Evolutionary conservation across 164 flowering plant genomes (phyloP), one percentile per base, ranked within the genome.

Genomic region (Malania oleifera): DNA sequence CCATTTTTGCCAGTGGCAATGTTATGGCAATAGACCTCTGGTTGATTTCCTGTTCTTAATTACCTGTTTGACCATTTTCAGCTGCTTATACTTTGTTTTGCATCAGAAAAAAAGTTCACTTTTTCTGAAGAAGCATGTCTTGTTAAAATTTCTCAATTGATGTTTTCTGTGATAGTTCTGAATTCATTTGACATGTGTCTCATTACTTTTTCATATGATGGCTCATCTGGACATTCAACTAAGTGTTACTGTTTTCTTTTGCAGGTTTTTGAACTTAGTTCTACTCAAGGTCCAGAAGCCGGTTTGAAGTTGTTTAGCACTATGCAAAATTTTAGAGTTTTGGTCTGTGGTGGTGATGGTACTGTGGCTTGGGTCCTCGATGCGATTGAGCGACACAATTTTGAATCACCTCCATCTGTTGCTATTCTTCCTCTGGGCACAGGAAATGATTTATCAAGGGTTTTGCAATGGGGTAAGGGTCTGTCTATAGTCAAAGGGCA

Each of bases 271-370:
- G 90, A 84, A 64, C 67, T 84, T 43, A 67, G 78, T 67, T 63
- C 83, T 53, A 68, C 77, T 39, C 81, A 81, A 54, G 86, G 90
- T 11, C 90, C 89, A 35, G 89, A 87, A 45, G 76, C 63, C 58
- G 86, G 90, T 57, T 73, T 87, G 60, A 67, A 77, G 61, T 54
- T 87, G 66, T 84, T 84, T 56, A 70, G 72, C 23, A 34, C 63
- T 52, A 75, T 82, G 49, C 82, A 59, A 28, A 75, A 84, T 57
- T 87, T 84, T 58, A 79, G 89, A 66, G 80, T 87, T 70, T 59
- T 87, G 64, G 90, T 87, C 13, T 87, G 95, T 69, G 95, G 95
- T 52, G 95, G 95, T 53, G 95, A 87, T 79, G 89, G 95, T 37
- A 82, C 95, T 43, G 90, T 82, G 67, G 89, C 86, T 11, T 87